Conservation (phyloP, 2,329 filamentous ascomycete species). For the Talaromyces atroroseus region DNA sequence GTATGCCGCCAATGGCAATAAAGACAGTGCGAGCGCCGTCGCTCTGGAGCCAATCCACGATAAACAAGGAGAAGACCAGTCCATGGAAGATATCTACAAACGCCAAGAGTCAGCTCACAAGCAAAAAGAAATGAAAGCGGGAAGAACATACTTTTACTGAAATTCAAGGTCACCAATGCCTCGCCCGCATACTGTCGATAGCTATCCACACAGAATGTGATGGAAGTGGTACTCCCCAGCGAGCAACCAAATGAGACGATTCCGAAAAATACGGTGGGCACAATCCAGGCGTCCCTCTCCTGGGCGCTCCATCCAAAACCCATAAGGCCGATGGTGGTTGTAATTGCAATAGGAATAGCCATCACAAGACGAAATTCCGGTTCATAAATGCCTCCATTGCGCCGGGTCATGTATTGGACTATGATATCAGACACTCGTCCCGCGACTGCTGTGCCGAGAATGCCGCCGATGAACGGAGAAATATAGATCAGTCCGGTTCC, state of each 20-base stretch:
- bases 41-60: conserved; percentile 71
- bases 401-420: conserved; percentile 71
- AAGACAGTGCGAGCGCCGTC: conserved; percentile 76
- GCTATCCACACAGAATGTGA: conserved; percentile 90
- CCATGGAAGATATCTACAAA: conserved; percentile 69
- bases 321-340: conserved; percentile 81
- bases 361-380: conserved; percentile 90
- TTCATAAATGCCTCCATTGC: conserved; percentile 91
- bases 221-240: conserved; percentile 81
- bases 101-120: conserved; percentile 26
- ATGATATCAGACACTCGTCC: conserved; percentile 82
- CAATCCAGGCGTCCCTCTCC: conserved; percentile 72
- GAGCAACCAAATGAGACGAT: conserved; percentile 88
- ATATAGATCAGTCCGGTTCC: conserved; percentile 84
- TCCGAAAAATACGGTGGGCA: conserved; percentile 90
- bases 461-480: conserved; percentile 79
- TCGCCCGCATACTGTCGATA: conserved; percentile 92
- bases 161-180: conserved; percentile 88
- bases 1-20: conserved; percentile 77
- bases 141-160: conserved; percentile 63
- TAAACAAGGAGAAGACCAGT: conserved; percentile 80
- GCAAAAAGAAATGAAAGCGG: conserved; percentile 27
- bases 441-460: conserved; percentile 86
- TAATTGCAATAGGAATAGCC: conserved; percentile 71
- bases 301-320: conserved; percentile 92